Conservation (phyloP, 352 stramenopile species). For the Phytophthora quininea region DNA sequence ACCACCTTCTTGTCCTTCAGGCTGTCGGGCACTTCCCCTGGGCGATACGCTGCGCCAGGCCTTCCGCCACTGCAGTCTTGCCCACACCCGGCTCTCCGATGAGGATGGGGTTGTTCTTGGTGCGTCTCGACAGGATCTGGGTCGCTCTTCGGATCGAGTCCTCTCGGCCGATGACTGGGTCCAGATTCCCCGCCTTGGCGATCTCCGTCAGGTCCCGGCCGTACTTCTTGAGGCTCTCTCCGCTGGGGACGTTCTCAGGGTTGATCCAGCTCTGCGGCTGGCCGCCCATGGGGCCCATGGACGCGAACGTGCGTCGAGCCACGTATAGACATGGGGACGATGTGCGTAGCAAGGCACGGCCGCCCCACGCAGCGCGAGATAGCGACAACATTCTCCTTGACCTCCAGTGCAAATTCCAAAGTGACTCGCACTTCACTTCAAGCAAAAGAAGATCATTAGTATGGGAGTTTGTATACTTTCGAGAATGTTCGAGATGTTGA, state of each 20-base stretch:
- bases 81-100: constrained; percentile 97
- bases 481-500: neutral
- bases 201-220: constrained; percentile 76
- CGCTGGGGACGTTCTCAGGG: constrained; percentile 78
- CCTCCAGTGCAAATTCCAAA: constrained; percentile 16
- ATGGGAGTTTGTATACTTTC: neutral
- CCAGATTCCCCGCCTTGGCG: constrained; percentile 80
- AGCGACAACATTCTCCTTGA: constrained; percentile 21
- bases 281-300: constrained; percentile 34
- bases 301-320: constrained; percentile 13
- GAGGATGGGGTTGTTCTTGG: constrained; percentile 99
- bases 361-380: constrained; percentile 9
- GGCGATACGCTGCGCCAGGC: constrained; percentile 96
- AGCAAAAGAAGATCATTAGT: neutral
- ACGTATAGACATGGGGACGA: neutral
- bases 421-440: neutral
- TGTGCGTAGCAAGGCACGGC: constrained; percentile 11
- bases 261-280: constrained; percentile 68
- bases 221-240: constrained; percentile 83
- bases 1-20: constrained; percentile 95
- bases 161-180: constrained; percentile 94
- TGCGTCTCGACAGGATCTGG: constrained; percentile 95
- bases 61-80: constrained; percentile 96
- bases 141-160: constrained; percentile 95
- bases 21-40: constrained; percentile 94